Conservation (phyloP, 495 filamentous ascomycete species). For the Xylaria scruposa region DNA sequence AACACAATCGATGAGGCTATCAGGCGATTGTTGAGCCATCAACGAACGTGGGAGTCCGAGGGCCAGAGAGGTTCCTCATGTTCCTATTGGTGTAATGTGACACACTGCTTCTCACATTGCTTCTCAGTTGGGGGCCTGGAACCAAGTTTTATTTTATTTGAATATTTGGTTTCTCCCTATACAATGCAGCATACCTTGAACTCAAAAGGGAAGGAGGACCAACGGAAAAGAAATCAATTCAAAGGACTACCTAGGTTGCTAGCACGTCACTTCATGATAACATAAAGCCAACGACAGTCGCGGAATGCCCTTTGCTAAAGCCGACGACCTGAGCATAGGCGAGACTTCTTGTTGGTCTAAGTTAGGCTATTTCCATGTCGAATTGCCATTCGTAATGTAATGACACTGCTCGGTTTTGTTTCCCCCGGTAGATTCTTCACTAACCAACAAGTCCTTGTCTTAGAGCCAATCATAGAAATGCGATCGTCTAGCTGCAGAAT, state of each 20-base stretch:
- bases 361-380: background rate
- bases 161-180: background rate
- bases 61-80: slow-evolving; percentile 4
- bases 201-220: slow-evolving; percentile 21
- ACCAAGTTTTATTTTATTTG: background rate
- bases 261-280: background rate
- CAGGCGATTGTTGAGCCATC: slow-evolving; percentile 15
- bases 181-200: background rate
- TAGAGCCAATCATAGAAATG: slow-evolving; percentile 25
- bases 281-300: background rate
- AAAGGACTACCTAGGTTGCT: background rate
- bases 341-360: background rate
- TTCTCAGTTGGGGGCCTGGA: background rate
- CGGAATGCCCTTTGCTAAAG: background rate
- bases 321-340: background rate
- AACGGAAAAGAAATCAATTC: background rate
- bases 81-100: slow-evolving; percentile 7
- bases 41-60: slow-evolving; percentile 1
- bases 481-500: slow-evolving; percentile 24
- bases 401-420: background rate
- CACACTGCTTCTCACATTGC: background rate
- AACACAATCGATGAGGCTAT: slow-evolving; percentile 15
- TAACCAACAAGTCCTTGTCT: slow-evolving; percentile 8
- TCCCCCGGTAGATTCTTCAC: background rate
- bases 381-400: background rate